Base-by-base conservation (phyloP, 1,284 basidiomycete species). In the Sanguinoderma infundibulare region DNA sequence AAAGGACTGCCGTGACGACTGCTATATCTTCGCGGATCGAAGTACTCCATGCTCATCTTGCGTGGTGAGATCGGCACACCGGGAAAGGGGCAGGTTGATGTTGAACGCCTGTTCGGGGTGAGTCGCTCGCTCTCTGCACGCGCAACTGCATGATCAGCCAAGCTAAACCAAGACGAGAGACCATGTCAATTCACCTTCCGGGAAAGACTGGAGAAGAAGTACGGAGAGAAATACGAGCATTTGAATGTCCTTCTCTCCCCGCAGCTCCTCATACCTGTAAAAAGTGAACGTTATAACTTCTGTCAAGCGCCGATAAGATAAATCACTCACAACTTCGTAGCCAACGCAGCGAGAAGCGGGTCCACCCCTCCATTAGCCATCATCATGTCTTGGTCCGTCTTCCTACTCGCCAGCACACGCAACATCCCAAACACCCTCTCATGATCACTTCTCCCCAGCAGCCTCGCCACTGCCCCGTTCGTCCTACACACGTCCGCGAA, bases 171-270 rank as follows among this genome's bases (percentile, higher is more conserved):
- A 26, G n/a, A 9, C 2, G 26, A 15, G n/a, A 6, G 39, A 30
- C 14, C 35, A 28, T 34, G 32, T 36, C 2, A 55, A 74, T 60
- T 60, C n/a, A 78, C 81, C 51, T 53, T 66, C 66, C 26, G 71
- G 66, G 24, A 42, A 65, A 2, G 72, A 62, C 12, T 66, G 49
- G 4, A 94, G 78, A 3, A 95, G 76, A 20, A 94, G 73, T 50
- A 87, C 81, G 0, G 92, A 83, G 0, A 95, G 70, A 79, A 96
- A 89, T 0, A 91, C 92, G 3, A 96, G 80, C 79, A 94, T 89
- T 69, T 96, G 93, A 0, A 95, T 74, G 70, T 96, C 93, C 66
- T 86, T 90, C 32, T 79, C 79, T 26, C 79, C 80, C 6, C 85
- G 82, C 35, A 94, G 80, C 62, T 91, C 83, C 1, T 75, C 69